A percentile compares a stretch with the other conserved stretches of the same genome.
Conservation (phyloP, 768 basidiomycete genomes). For the Cyclocybe cylindracea region DNA sequence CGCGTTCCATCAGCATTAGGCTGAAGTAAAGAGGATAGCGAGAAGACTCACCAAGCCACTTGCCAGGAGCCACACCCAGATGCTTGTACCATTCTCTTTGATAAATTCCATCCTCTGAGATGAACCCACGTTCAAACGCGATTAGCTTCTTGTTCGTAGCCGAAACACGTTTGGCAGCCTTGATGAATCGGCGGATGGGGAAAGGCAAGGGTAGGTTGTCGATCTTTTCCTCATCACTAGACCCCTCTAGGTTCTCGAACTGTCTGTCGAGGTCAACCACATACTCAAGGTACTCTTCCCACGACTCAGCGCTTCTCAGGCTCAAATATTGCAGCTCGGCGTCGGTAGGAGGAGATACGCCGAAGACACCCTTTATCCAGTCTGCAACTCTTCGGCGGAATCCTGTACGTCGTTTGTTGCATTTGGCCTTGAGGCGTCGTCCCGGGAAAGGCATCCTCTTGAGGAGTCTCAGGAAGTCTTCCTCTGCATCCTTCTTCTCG, state of each 20-base stretch:
- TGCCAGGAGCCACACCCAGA: slow-evolving; percentile 84
- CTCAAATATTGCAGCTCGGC: slow-evolving; percentile 21
- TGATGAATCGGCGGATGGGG: slow-evolving; percentile 47
- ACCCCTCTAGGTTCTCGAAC: slow-evolving; percentile 6
- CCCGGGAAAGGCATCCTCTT: slow-evolving; percentile 32
- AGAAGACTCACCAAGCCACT: slow-evolving; percentile 66
- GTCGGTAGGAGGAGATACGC: slow-evolving; percentile 32
- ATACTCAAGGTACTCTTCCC: slow-evolving; percentile 34
- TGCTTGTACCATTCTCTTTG: slow-evolving; percentile 87
- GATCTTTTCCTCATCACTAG: neutral
- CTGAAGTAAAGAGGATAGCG: neutral
- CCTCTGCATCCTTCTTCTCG: slow-evolving; percentile 59
- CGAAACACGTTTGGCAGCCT: slow-evolving; percentile 59
- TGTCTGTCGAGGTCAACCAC: slow-evolving; percentile 6
- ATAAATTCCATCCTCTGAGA: slow-evolving; percentile 74
- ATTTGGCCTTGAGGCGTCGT: slow-evolving; percentile 21
- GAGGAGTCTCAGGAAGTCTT: slow-evolving; percentile 48
- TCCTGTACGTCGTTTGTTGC: slow-evolving; percentile 19
- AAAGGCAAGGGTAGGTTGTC: slow-evolving; percentile 16
- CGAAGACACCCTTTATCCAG: slow-evolving; percentile 40
- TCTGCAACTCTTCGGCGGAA: slow-evolving; percentile 25
- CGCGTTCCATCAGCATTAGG: neutral
- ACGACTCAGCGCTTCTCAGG: slow-evolving; percentile 24
- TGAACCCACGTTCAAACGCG: slow-evolving; percentile 78
- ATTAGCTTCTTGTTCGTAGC: slow-evolving; percentile 66